Evolutionary conservation across 768 basidiomycete genomes (phyloP).

Genomic region (Boletus bicolor): DNA sequence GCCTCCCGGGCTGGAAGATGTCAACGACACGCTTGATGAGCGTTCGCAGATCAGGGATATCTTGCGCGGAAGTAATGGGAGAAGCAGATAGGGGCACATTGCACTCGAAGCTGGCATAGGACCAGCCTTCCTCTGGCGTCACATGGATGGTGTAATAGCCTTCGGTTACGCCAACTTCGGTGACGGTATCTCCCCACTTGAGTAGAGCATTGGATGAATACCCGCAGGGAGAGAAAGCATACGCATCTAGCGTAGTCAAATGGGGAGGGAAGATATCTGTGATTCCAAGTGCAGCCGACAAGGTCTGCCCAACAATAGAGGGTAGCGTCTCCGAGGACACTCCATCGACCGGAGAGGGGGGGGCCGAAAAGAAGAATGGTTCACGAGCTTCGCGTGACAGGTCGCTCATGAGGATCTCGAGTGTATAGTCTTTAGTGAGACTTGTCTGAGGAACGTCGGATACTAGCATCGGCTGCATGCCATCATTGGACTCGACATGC

Average conservation of each 20-base stretch:
- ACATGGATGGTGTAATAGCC: constrained; percentile 99
- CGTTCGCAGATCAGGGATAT: constrained; percentile 72
- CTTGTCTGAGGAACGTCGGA: constrained; percentile 13
- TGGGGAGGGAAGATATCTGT: constrained; percentile 74
- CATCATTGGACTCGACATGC: constrained; percentile 14
- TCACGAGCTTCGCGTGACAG: constrained; percentile 71
- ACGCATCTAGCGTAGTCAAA: constrained; percentile 85
- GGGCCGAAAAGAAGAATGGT: constrained; percentile 64
- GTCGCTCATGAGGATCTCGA: constrained; percentile 97
- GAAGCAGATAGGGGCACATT: constrained; percentile 71
- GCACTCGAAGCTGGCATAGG: constrained; percentile 98
- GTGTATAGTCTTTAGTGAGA: constrained; percentile 75
- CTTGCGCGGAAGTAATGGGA: constrained; percentile 27
- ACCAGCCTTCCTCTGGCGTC: constrained; percentile 97
- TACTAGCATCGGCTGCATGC: constrained; percentile 3
- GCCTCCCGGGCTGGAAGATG: constrained; percentile 87
- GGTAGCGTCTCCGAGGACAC: constrained; percentile 39
- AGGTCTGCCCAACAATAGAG: constrained; percentile 28
- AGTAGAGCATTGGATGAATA: constrained; percentile 92
- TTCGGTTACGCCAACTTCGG: constrained; percentile 48
- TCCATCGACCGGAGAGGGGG: constrained; percentile 47
- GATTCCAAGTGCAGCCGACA: constrained; percentile 77
- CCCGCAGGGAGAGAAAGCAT: constrained; percentile 92
- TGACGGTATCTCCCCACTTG: constrained; percentile 46
- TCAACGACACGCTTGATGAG: constrained; percentile 85